Conservation (phyloP, 768 basidiomycete species). For the Cubamyces sp. region DNA sequence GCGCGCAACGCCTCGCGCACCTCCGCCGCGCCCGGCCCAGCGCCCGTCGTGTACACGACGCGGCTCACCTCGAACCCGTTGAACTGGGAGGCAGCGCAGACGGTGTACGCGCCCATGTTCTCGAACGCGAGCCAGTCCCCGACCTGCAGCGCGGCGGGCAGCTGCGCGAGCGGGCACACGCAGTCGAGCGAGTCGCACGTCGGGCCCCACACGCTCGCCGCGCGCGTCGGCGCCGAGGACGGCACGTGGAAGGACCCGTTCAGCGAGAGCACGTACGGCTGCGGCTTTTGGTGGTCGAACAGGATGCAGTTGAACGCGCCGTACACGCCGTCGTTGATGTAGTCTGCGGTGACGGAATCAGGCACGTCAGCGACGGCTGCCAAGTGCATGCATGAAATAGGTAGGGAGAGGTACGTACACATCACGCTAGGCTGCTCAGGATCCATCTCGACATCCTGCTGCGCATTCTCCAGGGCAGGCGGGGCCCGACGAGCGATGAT, state of each 20-base stretch:
- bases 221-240: constrained; percentile 45
- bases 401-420: constrained; percentile 66
- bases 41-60: constrained; percentile 78
- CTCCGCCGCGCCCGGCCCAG: constrained; percentile 50
- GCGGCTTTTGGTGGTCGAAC: constrained; percentile 85
- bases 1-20: constrained; percentile 54
- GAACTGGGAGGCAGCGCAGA: constrained; percentile 95
- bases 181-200: constrained; percentile 98
- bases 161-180: constrained; percentile 65
- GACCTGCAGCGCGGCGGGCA: constrained; percentile 75
- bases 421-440: constrained; percentile 67
- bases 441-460: constrained; percentile 31
- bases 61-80: constrained; percentile 86
- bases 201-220: constrained; percentile 93
- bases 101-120: constrained; percentile 99
- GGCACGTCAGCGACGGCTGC: neutral
- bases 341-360: constrained; percentile 78
- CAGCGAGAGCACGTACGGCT: constrained; percentile 80
- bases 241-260: constrained; percentile 65
- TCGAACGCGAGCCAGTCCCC: constrained; percentile 99
- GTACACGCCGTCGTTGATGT: constrained; percentile 99
- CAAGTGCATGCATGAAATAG: neutral
- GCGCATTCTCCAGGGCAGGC: constrained; percentile 39
- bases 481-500: constrained; percentile 88
- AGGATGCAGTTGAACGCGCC: constrained; percentile 96